These are phyloP conservation scores for Eucalyptus polybractea DNA, from an alignment of 345 rosid species.

Conservation along the genomic window DNA sequence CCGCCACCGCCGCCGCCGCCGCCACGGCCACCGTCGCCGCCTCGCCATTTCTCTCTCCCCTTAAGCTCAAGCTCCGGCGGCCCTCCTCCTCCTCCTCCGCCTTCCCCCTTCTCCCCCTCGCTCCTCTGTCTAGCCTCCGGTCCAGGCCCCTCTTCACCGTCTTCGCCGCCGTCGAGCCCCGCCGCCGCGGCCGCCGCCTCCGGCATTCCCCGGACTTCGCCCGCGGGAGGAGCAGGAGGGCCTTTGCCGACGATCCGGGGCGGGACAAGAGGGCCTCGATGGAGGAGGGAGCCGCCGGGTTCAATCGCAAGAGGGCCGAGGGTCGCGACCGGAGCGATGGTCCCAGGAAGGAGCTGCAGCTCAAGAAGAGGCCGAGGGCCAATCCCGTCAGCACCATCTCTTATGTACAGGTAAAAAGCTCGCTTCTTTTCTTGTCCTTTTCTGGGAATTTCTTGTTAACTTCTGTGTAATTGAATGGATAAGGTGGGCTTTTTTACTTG, in stretches of 20 bases:
- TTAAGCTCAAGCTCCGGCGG: not conserved
- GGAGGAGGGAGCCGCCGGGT: slow-evolving; percentile 36
- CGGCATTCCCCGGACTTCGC: not conserved
- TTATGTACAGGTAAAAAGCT: slow-evolving; percentile 57
- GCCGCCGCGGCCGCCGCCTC: not conserved
- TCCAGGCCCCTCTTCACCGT: not conserved
- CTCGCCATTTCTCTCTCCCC: not conserved
- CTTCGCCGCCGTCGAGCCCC: not conserved
- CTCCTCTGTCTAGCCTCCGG: not conserved
- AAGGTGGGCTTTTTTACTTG: not conserved
- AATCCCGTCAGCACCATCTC: slow-evolving; percentile 83
- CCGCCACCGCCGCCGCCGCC: not conserved
- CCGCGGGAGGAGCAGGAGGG: not conserved
- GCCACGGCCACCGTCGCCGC: not conserved
- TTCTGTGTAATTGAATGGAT: not conserved
- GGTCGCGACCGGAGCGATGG: slow-evolving; percentile 47
- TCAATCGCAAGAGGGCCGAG: slow-evolving; percentile 77
- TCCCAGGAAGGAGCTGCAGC: slow-evolving; percentile 58
- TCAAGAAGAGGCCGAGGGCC: slow-evolving; percentile 46
- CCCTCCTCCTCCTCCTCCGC: not conserved
- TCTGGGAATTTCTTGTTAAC: not conserved
- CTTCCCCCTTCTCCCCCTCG: not conserved
- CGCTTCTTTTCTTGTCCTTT: not conserved
- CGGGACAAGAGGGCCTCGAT: not conserved
- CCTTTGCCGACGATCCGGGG: not conserved